Percentiles rank a stretch among this genome's conserved stretches.
phyloP scores from a whole-genome alignment of 1,284 basidiomycete genomes.

The Wallemia hederae region DNA sequence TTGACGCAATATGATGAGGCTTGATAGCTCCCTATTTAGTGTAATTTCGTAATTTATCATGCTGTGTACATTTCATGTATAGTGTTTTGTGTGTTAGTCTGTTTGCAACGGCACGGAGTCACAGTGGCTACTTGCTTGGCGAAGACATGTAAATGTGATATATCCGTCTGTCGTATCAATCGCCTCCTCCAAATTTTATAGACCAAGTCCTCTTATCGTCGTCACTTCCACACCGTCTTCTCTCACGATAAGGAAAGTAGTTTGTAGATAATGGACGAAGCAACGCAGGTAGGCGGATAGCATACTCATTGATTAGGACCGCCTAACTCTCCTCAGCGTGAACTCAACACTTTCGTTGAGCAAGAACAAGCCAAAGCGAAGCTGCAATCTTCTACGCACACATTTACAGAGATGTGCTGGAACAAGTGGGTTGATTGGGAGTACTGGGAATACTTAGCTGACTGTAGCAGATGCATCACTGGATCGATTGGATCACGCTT shows the following conservation, averaged over 20 bases:
- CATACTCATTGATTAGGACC: not conserved
- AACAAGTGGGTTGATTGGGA: slow-evolving; percentile 2
- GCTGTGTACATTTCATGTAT: not conserved
- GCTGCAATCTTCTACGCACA: slow-evolving; percentile 5
- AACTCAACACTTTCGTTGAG: slow-evolving; percentile 5
- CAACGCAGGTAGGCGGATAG: not conserved
- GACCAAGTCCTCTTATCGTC: too few species aligned
- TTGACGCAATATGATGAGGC: slow-evolving; percentile 21
- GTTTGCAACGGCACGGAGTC: too few species aligned
- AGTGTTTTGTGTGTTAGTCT: too few species aligned
- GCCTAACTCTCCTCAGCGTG: slow-evolving; percentile 3
- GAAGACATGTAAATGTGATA: too few species aligned
- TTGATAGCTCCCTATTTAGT: too few species aligned
- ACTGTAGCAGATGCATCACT: slow-evolving; percentile 3
- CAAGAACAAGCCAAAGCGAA: slow-evolving; percentile 5
- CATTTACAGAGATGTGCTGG: slow-evolving; percentile 6
- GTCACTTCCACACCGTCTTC: too few species aligned
- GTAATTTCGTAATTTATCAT: too few species aligned
- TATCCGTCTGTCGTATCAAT: too few species aligned
- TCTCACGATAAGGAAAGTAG: too few species aligned
- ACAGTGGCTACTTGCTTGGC: too few species aligned
- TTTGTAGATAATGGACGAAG: not conserved
- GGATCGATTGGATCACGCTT: slow-evolving; percentile 4
- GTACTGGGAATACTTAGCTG: not conserved
- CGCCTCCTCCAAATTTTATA: too few species aligned